phyloP scores from a whole-genome alignment of 2,329 filamentous ascomycete genomes.

The Apiospora phragmitis region DNA sequence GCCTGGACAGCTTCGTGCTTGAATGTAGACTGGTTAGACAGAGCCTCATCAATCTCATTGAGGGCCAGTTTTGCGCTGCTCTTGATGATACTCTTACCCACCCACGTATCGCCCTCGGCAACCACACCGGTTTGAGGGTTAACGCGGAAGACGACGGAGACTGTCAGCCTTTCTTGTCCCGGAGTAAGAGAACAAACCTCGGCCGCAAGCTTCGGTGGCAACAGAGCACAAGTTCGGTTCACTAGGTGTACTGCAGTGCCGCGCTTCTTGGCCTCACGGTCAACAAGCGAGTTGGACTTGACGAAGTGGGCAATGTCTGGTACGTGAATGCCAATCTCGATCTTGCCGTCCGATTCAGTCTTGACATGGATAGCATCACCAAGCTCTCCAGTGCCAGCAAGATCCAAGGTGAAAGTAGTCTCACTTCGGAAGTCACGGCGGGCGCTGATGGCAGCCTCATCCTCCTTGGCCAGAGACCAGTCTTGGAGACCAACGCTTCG shows the following conservation, averaged over 20 bases:
- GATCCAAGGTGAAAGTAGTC: slow-evolving; percentile 88
- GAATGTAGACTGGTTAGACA: slow-evolving; percentile 63
- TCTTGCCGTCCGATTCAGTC: slow-evolving; percentile 75
- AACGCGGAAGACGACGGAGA: slow-evolving; percentile 92
- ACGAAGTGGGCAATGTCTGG: slow-evolving; percentile 96
- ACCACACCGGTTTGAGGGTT: slow-evolving; percentile 77
- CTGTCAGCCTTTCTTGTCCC: slow-evolving; percentile 84
- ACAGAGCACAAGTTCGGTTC: slow-evolving; percentile 83
- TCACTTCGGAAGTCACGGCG: slow-evolving; percentile 91
- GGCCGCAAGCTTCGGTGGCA: slow-evolving; percentile 80
- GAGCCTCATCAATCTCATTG: slow-evolving; percentile 79
- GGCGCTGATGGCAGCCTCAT: slow-evolving; percentile 68
- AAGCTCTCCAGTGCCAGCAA: slow-evolving; percentile 82
- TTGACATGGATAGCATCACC: slow-evolving; percentile 94
- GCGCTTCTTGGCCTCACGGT: slow-evolving; percentile 96
- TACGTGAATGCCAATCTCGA: slow-evolving; percentile 94
- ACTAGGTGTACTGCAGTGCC: slow-evolving; percentile 94
- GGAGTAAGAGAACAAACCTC: slow-evolving; percentile 88
- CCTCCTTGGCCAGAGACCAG: slow-evolving; percentile 84
- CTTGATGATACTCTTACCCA: slow-evolving; percentile 92
- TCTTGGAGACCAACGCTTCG: slow-evolving; percentile 91
- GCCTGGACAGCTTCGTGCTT: slow-evolving; percentile 66
- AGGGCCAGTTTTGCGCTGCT: slow-evolving; percentile 85
- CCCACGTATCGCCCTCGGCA: slow-evolving; percentile 85
- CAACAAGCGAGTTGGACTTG: slow-evolving; percentile 91